These are phyloP conservation scores for Viridothelium virens DNA, from an alignment of 495 filamentous ascomycete genomes.

Conservation along the genomic window DNA sequence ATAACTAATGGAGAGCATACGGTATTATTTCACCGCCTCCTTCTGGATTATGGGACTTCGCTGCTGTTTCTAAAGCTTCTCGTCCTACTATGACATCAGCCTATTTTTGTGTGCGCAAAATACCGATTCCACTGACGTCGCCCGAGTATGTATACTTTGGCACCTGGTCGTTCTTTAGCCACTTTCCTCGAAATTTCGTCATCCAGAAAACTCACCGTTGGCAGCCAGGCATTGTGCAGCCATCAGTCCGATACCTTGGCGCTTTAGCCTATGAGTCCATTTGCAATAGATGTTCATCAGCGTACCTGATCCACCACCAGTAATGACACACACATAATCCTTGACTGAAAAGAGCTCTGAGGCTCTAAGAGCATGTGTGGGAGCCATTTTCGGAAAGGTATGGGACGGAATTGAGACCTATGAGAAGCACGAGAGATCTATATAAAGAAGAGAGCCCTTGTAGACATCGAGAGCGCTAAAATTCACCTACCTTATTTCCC, in stretches of 20 bases:
- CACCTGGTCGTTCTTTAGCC: constrained; percentile 23
- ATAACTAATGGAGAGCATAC: constrained; percentile 8
- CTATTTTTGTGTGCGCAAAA: not conserved
- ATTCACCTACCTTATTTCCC: not conserved
- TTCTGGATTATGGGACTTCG: constrained; percentile 32
- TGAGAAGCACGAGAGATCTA: too few species aligned
- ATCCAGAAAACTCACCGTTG: constrained; percentile 28
- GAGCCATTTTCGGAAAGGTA: constrained; percentile 19
- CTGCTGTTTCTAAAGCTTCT: constrained; percentile 37
- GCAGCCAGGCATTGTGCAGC: constrained; percentile 38
- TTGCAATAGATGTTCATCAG: not conserved
- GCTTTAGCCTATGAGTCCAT: not conserved
- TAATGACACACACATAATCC: constrained; percentile 55
- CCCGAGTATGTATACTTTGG: constrained; percentile 39
- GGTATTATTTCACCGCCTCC: constrained; percentile 36
- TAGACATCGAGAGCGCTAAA: too few species aligned
- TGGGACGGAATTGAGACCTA: too few species aligned
- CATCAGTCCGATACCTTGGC: constrained; percentile 40
- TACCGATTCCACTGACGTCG: constrained; percentile 18
- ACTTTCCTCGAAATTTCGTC: not conserved
- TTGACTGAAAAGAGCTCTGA: constrained; percentile 54
- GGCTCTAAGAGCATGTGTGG: constrained; percentile 40
- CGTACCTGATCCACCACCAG: constrained; percentile 35
- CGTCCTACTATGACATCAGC: not conserved
- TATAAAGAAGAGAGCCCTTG: too few species aligned